Evolutionary conservation across 495 filamentous ascomycete genomes (phyloP).

Genomic region (Aspergillus nanangensis): DNA sequence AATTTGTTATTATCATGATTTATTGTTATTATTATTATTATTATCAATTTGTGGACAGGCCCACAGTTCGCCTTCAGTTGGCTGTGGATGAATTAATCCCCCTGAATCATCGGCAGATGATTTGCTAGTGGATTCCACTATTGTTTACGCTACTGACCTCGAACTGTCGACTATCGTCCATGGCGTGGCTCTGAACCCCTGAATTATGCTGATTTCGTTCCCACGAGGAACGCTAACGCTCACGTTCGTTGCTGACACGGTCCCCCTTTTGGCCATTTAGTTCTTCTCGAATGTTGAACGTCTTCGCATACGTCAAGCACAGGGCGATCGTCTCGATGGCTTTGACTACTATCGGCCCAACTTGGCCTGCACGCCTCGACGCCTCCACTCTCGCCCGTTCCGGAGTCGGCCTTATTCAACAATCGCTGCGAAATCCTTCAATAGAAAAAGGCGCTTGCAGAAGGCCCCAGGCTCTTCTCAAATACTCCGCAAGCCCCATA

Average conservation of each 20-base stretch:
- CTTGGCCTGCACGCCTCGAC: not conserved
- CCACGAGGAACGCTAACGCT: slow-evolving; percentile 2
- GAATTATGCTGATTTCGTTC: slow-evolving; percentile 4
- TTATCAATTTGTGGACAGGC: too few relatives aligned
- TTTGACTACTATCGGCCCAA: slow-evolving; percentile 16
- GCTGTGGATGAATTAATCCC: not conserved
- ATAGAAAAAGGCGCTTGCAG: slow-evolving; percentile 11
- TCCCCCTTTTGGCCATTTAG: slow-evolving; percentile 22
- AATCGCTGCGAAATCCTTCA: slow-evolving; percentile 7
- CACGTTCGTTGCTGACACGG: slow-evolving; percentile 10
- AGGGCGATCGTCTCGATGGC: slow-evolving; percentile 23
- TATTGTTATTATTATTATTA: too few relatives aligned
- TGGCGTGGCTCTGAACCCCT: slow-evolving; percentile 14
- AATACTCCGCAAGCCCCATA: slow-evolving; percentile 34
- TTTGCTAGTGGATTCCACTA: slow-evolving; percentile 18
- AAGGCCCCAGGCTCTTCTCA: slow-evolving; percentile 13
- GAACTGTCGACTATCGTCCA: slow-evolving; percentile 18
- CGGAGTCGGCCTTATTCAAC: slow-evolving; percentile 11
- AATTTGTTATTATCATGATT: too few relatives aligned
- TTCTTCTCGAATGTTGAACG: slow-evolving; percentile 41
- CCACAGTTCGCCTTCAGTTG: not conserved
- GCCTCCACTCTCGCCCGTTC: slow-evolving; percentile 9
- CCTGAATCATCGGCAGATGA: not conserved
- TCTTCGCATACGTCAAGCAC: slow-evolving; percentile 28
- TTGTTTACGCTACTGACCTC: slow-evolving; percentile 17